Percentiles rank a stretch among this genome's conserved stretches.
These are phyloP conservation scores for Oryza meridionalis DNA, from an alignment of 176 grass and related monocot species.

Conservation along the genomic window DNA sequence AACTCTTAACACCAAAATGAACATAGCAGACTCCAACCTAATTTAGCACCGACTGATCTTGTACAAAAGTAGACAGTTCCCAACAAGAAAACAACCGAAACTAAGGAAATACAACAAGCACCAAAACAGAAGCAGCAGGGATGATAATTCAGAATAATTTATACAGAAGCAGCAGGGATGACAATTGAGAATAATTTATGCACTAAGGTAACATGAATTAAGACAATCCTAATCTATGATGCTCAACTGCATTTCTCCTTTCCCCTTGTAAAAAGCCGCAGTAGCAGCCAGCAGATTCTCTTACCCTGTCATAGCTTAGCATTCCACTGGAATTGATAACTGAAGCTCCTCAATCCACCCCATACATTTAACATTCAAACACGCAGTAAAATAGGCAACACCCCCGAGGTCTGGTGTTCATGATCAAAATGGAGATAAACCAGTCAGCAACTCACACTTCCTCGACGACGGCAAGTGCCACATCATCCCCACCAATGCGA, in stretches of 20 bases:
- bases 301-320: not conserved
- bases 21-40: not conserved
- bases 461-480: constrained; percentile 57
- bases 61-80: not conserved
- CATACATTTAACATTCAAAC: not conserved
- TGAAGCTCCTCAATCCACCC: not conserved
- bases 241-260: not conserved
- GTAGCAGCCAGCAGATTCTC: not conserved
- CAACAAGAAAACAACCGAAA: not conserved
- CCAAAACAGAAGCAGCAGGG: not conserved
- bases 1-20: not conserved
- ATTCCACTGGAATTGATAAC: constrained; percentile 1
- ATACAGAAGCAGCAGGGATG: not conserved
- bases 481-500: constrained; percentile 58
- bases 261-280: constrained; percentile 12
- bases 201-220: not conserved
- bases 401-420: not conserved
- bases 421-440: not conserved
- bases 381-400: constrained; percentile 8
- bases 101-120: not conserved
- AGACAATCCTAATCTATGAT: not conserved
- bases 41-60: not conserved
- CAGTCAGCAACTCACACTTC: constrained; percentile 47
- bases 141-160: not conserved
- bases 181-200: not conserved